Evolutionary conservation across 805 yeast species (phyloP).

Genomic region (Kockiozyma suomiensis): DNA sequence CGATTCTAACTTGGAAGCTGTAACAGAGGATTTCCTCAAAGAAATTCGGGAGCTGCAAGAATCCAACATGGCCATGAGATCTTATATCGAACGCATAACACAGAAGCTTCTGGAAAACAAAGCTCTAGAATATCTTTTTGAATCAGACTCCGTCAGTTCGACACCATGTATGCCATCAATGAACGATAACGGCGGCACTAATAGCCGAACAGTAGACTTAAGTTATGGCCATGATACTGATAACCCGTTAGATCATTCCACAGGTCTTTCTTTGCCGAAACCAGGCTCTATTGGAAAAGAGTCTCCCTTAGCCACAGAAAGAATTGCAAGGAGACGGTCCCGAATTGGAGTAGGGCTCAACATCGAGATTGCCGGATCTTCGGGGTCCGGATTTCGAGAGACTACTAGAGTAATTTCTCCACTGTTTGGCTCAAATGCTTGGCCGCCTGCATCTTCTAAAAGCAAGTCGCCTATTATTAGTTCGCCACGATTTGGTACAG

Average conservation of each 20-base stretch:
- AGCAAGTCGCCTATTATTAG: not conserved
- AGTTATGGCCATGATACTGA: not conserved
- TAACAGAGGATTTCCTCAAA: not conserved
- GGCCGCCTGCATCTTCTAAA: not conserved
- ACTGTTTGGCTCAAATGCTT: not conserved
- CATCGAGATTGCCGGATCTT: not conserved
- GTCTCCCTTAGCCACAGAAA: no score
- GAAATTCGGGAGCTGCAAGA: conserved; percentile 23
- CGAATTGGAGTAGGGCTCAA: conserved; percentile 21
- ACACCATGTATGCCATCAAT: not conserved
- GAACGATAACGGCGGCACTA: not conserved
- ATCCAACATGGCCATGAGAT: conserved; percentile 21
- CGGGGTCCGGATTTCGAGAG: not conserved
- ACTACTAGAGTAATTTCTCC: not conserved
- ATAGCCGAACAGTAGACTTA: not conserved
- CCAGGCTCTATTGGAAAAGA: not conserved
- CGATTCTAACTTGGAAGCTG: not conserved
- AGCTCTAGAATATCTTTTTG: conserved; percentile 27
- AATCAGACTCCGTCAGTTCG: conserved; percentile 13
- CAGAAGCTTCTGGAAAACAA: conserved; percentile 22
- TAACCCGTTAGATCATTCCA: not conserved
- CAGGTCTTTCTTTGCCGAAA: not conserved
- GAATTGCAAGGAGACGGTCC: not conserved
- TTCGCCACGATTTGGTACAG: not conserved
- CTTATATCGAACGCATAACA: conserved; percentile 29